Evolutionary conservation across 345 rosid genomes (phyloP).

Genomic region (Hypericum androsaemum): DNA sequence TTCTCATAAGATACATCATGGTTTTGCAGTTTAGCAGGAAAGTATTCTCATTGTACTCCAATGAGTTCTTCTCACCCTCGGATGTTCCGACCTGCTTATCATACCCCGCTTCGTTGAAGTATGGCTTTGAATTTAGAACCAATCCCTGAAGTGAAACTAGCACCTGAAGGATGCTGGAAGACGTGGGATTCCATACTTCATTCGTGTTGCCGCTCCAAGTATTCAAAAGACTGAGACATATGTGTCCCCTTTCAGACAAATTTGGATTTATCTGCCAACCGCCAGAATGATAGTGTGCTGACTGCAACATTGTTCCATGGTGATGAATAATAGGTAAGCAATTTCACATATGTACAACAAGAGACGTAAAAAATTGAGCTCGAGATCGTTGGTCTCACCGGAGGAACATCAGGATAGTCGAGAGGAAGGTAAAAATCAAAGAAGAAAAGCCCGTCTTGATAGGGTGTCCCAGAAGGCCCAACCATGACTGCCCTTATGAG

Average conservation of each 20-base stretch:
- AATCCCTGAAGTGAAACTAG: slow-evolving; percentile 95
- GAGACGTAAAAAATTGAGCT: too few species aligned
- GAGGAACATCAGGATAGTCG: slow-evolving; percentile 86
- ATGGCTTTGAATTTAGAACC: slow-evolving; percentile 87
- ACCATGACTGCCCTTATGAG: slow-evolving; percentile 83
- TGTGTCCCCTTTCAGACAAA: slow-evolving; percentile 88
- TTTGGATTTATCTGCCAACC: slow-evolving; percentile 97
- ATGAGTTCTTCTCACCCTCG: slow-evolving; percentile 93
- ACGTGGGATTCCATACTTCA: slow-evolving; percentile 89
- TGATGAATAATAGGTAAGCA: background rate
- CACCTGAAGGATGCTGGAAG: slow-evolving; percentile 97
- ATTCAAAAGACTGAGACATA: slow-evolving; percentile 95
- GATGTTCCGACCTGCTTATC: slow-evolving; percentile 89
- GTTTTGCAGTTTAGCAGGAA: slow-evolving; percentile 90
- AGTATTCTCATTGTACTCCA: slow-evolving; percentile 84
- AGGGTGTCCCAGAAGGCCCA: slow-evolving; percentile 96
- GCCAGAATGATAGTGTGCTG: slow-evolving; percentile 93
- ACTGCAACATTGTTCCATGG: slow-evolving; percentile 34
- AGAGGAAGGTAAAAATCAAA: slow-evolving; percentile 88
- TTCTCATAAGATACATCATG: slow-evolving; percentile 87
- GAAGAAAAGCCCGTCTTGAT: slow-evolving; percentile 97
- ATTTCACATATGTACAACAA: too few species aligned
- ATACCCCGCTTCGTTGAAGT: slow-evolving; percentile 98
- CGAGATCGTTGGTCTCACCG: slow-evolving; percentile 35
- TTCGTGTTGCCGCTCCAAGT: slow-evolving; percentile 96